Evolutionary conservation across 768 basidiomycete genomes (phyloP).

Genomic region (Amanita brunnescens): DNA sequence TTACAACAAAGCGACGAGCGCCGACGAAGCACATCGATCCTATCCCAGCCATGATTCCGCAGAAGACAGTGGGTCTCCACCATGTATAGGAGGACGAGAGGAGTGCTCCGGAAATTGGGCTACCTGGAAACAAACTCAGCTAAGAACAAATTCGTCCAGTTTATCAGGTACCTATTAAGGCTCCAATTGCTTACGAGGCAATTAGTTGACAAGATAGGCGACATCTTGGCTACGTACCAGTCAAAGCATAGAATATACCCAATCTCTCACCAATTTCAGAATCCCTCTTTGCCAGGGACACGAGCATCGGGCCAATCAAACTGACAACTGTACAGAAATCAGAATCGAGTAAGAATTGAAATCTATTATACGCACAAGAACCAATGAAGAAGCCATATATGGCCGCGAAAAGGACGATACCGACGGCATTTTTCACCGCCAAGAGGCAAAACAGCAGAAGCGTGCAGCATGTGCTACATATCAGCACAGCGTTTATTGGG

Average conservation of each 20-base stretch:
- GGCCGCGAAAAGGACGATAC: slow-evolving; percentile 29
- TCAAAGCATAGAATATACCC: slow-evolving; percentile 40
- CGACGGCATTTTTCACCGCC: slow-evolving; percentile 23
- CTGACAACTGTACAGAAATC: slow-evolving; percentile 24
- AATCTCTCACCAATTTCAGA: slow-evolving; percentile 49
- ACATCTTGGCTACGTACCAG: slow-evolving; percentile 24
- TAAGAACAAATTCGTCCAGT: neutral
- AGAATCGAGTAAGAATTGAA: slow-evolving; percentile 4
- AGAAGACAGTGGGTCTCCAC: slow-evolving; percentile 51
- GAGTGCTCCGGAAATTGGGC: slow-evolving; percentile 50
- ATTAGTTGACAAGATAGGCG: neutral
- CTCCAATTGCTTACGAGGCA: slow-evolving; percentile 26
- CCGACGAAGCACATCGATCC: slow-evolving; percentile 11
- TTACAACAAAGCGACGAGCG: neutral
- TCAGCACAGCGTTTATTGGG: slow-evolving; percentile 31
- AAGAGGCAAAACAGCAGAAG: slow-evolving; percentile 36
- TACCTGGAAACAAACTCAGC: slow-evolving; percentile 25
- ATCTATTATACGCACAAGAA: slow-evolving; percentile 25
- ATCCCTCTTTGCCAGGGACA: slow-evolving; percentile 32
- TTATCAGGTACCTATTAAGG: slow-evolving; percentile 27
- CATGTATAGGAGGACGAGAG: slow-evolving; percentile 43
- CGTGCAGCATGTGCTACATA: slow-evolving; percentile 21
- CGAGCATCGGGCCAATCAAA: slow-evolving; percentile 36
- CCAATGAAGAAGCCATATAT: slow-evolving; percentile 43
- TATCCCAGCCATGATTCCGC: slow-evolving; percentile 29